phyloP scores from a whole-genome alignment of 169 alveolate genomes.

The Neospora caninum region DNA sequence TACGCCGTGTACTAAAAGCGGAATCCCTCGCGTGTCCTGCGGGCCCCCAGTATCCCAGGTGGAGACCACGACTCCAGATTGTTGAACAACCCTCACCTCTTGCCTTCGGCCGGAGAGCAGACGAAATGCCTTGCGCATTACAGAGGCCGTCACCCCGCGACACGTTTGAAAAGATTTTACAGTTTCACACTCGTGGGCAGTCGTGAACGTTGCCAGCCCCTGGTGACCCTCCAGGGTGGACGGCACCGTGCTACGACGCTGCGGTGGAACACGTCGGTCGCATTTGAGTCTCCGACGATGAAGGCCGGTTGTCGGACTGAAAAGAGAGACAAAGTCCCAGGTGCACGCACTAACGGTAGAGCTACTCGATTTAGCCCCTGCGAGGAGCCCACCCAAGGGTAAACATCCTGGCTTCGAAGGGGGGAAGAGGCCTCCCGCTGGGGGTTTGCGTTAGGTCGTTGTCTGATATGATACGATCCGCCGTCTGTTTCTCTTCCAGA shows the following conservation, averaged over 20 bases:
- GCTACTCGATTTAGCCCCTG: background rate
- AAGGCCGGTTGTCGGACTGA: background rate
- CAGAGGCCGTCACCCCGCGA: no score
- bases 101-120: no score
- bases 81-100: no score
- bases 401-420: background rate
- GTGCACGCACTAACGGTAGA: no score
- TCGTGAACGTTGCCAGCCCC: background rate
- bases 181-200: no score
- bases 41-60: no score
- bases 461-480: background rate
- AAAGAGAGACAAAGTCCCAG: no score
- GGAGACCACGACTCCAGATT: no score
- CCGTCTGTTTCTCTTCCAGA: background rate
- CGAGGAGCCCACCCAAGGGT: background rate
- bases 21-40: no score
- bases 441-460: background rate
- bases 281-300: background rate
- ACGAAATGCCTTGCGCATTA: no score
- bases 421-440: background rate
- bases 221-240: background rate
- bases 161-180: no score
- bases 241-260: background rate
- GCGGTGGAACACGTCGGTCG: background rate
- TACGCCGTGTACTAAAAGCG: no score